These are phyloP conservation scores for Symbiodinium natans DNA, from an alignment of 73 alveolate species.

Conservation along the genomic window DNA sequence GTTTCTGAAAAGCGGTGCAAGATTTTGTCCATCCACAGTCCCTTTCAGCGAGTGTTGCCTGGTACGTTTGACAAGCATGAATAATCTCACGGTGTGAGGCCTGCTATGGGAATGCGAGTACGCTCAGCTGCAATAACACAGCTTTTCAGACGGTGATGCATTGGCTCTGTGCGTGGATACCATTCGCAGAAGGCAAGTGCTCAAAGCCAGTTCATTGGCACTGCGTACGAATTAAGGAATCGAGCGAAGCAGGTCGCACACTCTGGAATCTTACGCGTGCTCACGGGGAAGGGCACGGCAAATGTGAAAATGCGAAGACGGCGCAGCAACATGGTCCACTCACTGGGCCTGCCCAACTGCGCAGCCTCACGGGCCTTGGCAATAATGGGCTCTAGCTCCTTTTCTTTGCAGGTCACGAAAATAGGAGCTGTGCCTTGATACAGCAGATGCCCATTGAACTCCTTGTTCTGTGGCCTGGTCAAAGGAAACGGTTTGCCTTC, in stretches of 20 bases:
- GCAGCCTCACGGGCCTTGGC: neutral
- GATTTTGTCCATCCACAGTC: too few relatives aligned
- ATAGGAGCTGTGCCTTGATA: slow-evolving; percentile 11
- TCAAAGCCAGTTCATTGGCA: too few relatives aligned
- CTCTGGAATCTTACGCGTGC: neutral
- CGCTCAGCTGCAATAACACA: too few relatives aligned
- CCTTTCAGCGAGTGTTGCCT: too few relatives aligned
- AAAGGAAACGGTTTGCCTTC: neutral
- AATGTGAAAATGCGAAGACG: neutral
- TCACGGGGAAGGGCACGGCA: neutral
- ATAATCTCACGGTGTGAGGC: too few relatives aligned
- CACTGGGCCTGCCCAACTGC: neutral
- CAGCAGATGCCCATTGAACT: neutral
- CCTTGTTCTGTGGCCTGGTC: neutral
- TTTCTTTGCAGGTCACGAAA: slow-evolving; percentile 7
- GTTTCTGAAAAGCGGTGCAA: too few relatives aligned
- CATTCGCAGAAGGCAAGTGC: too few relatives aligned
- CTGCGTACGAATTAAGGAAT: too few relatives aligned
- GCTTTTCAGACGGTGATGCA: too few relatives aligned
- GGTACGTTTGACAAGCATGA: too few relatives aligned
- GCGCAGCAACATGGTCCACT: slow-evolving; percentile 25
- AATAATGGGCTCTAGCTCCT: neutral
- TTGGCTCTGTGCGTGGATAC: too few relatives aligned
- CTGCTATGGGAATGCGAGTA: too few relatives aligned
- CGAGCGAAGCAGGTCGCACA: neutral